A percentile compares a stretch with the other conserved stretches of the same genome.
Conservation (phyloP, 768 basidiomycete genomes). For the Ephemerocybe angulata region DNA sequence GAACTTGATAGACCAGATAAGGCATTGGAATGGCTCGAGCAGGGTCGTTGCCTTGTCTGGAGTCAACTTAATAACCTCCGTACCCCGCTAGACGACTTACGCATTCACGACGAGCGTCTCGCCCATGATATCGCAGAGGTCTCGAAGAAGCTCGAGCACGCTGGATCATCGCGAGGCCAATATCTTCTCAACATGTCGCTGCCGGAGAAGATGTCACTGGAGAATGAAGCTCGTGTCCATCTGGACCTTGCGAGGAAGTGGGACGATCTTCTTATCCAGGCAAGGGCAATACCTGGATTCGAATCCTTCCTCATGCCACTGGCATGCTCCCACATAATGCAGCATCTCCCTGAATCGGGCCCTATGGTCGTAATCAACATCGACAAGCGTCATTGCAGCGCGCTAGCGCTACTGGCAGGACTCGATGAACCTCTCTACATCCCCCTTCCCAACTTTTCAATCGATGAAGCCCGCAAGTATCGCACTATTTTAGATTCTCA, state of each 20-base stretch:
- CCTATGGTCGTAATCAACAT: constrained; percentile 10
- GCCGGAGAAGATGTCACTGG: background rate
- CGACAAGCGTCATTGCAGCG: constrained; percentile 1
- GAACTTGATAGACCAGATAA: constrained; percentile 14
- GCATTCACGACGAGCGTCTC: constrained; percentile 3
- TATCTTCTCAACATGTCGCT: background rate
- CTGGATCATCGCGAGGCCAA: background rate
- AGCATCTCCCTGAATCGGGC: background rate
- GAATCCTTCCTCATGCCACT: constrained; percentile 1
- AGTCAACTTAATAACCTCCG: constrained; percentile 13
- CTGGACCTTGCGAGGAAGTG: background rate
- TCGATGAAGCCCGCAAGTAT: background rate
- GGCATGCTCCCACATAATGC: background rate
- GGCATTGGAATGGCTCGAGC: constrained; percentile 33
- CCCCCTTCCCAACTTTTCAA: constrained; percentile 8
- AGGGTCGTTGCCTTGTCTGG: constrained; percentile 20
- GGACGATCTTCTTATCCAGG: background rate
- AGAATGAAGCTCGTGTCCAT: background rate
- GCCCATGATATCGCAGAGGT: constrained; percentile 13
- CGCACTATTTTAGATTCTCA: background rate
- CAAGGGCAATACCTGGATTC: background rate
- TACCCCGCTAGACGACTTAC: constrained; percentile 13
- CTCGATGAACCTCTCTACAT: background rate
- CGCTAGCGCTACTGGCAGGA: constrained; percentile 4
- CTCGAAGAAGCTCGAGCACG: constrained; percentile 11